Evolutionary conservation across 306 rosid genomes (phyloP).

Genomic region (Lathyrus aphaca): DNA sequence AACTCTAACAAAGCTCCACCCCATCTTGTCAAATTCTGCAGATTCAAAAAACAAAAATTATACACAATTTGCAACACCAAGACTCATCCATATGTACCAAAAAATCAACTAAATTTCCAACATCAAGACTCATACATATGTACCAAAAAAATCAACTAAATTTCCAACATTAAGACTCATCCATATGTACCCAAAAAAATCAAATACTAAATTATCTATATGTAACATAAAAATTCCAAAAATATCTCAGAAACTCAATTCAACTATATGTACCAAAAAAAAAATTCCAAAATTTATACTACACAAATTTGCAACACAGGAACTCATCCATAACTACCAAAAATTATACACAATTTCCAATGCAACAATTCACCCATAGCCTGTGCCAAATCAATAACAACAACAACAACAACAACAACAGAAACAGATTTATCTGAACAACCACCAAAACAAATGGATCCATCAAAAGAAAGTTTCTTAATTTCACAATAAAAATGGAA

Average conservation of each 20-base stretch:
- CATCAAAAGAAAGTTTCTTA: slow-evolving; percentile 3
- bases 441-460: neutral
- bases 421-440: neutral
- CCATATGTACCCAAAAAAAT: neutral
- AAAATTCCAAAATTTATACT: no score
- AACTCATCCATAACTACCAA: neutral
- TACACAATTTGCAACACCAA: neutral
- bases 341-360: neutral
- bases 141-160: neutral
- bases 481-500: neutral
- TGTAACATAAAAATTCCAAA: neutral
- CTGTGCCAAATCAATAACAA: neutral
- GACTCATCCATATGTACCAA: neutral
- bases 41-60: neutral
- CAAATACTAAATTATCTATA: neutral
- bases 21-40: slow-evolving; percentile 92
- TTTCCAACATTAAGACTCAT: neutral
- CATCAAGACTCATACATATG: neutral
- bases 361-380: neutral
- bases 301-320: neutral
- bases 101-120: neutral
- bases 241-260: neutral
- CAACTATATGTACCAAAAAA: neutral
- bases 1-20: slow-evolving; percentile 80
- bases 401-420: neutral